Base-by-base conservation (phyloP, 805 yeast genomes). In the Candida tallmaniae region DNA sequence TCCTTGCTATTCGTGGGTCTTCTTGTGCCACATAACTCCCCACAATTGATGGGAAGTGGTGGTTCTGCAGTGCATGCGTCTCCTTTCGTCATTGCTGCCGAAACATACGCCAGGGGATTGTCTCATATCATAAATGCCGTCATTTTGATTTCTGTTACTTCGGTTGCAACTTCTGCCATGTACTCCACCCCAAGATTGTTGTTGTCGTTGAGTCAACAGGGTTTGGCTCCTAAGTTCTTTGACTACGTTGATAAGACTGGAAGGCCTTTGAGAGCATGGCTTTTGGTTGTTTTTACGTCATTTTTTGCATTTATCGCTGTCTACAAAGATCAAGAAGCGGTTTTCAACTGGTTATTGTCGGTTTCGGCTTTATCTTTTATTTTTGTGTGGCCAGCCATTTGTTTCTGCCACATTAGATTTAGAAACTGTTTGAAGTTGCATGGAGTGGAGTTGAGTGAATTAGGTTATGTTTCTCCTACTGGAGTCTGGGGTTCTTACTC, bases 91-190 rank as follows among this genome's bases (percentile, higher is more conserved):
- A 47, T 65, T 33, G 69, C 72, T 31, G 68, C 65, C 35, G 60
- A 58, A 29, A 42, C 54, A n/a, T 68, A 65, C 34, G 58, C 65
- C 29, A 42, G 42, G 16, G 70, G 55, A 5, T 58, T 63, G 36
- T 63, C 69, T n/a, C 58, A 62, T 31, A 60, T 65, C 41, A 61
- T 65, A 46, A 65, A 65, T 38, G 58, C 70, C 14, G 63, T 62
- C 22, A 65, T 65, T 34, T 55, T 65, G 37, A 44, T 65, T 30
- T 54, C 68, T 5, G 68, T 65, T 28, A 61, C 68, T 15, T 62
- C 69, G 23, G 69, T 65, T 35, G 70, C 66, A 6, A 60, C 63
- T 18, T 57, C 69, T 10, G 59, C 70, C 11, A 58, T 65, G 38
- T 65, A 65, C 47, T 63, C 70, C 4, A 55, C 64, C 27, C 62